Percentiles rank a stretch among this genome's conserved stretches.
Evolutionary conservation across 208 protist species (phyloP).

Genomic region (Leishmania mexicana): DNA sequence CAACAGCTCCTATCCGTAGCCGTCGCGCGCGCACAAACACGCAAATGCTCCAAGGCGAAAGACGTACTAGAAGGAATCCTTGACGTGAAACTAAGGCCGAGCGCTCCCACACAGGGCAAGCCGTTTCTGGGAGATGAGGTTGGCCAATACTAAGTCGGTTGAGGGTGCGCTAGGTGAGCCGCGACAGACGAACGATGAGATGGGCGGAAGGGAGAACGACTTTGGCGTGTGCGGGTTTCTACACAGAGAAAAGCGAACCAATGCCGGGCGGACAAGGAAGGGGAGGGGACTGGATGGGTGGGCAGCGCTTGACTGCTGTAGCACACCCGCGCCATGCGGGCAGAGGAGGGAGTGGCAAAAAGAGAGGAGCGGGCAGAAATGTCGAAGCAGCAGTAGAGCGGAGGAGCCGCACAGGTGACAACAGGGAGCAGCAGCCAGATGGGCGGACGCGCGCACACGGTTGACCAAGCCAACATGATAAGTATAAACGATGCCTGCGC

Average conservation of each 20-base stretch:
- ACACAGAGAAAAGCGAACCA: not conserved
- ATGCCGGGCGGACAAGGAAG: not conserved
- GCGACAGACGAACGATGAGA: not conserved
- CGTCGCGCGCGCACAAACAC: not conserved
- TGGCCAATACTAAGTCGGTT: not conserved
- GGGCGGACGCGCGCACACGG: not conserved
- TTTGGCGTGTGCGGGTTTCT: not conserved
- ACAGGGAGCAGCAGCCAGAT: not conserved
- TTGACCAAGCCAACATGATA: conserved; percentile 8
- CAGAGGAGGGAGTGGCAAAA: not conserved
- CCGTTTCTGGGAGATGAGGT: not conserved
- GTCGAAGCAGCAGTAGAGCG: not conserved
- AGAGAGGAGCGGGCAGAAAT: not conserved
- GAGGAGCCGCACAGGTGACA: not conserved
- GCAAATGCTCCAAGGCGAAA: not conserved
- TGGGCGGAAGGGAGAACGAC: not conserved
- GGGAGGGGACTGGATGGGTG: not conserved
- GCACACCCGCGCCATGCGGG: not conserved
- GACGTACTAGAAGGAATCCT: not conserved
- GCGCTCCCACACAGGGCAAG: not conserved
- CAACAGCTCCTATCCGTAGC: not conserved
- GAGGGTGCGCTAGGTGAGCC: not conserved
- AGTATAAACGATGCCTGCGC: not conserved
- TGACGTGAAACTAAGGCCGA: not conserved
- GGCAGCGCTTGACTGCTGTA: not conserved